Evolutionary conservation across 73 alveolate genomes (phyloP).

Genomic region (Loxodes magnus): DNA sequence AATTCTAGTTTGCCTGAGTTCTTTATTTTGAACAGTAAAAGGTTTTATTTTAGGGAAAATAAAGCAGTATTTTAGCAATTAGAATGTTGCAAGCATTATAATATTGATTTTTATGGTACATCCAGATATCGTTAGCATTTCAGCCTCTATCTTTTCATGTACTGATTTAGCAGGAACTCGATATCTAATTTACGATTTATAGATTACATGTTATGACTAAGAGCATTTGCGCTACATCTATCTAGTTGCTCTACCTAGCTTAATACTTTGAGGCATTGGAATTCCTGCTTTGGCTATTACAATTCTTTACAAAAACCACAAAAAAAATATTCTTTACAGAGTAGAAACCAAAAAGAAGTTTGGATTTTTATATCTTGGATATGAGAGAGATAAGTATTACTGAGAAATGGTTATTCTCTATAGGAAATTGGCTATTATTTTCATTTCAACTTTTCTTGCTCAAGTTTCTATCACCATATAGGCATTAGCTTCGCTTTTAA

Average conservation of each 20-base stretch:
- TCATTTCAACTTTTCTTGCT: not conserved
- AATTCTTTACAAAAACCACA: not conserved
- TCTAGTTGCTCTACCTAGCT: slow-evolving; percentile 10
- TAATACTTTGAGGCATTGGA: slow-evolving; percentile 9
- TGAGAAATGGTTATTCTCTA: slow-evolving; percentile 19
- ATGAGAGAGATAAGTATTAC: slow-evolving; percentile 9
- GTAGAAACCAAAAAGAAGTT: not conserved
- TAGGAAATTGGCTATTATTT: slow-evolving; percentile 9
- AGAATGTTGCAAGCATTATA: slow-evolving; percentile 15
- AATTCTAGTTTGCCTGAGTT: not conserved
- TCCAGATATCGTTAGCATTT: slow-evolving; percentile 5
- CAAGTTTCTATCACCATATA: not conserved
- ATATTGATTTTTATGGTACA: slow-evolving; percentile 17
- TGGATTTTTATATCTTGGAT: slow-evolving; percentile 20
- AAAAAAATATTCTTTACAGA: not conserved
- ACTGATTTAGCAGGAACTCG: not conserved
- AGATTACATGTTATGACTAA: not conserved
- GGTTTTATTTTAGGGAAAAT: not conserved
- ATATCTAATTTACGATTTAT: slow-evolving; percentile 4
- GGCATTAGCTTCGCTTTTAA: slow-evolving; percentile 2
- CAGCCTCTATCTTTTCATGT: slow-evolving; percentile 10
- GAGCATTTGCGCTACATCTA: slow-evolving; percentile 3
- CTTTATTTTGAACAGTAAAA: not conserved
- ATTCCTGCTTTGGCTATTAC: slow-evolving; percentile 2
- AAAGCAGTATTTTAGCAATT: not conserved